A percentile compares a stretch with the other conserved stretches of the same genome.
Conservation (phyloP, 2,329 filamentous ascomycete genomes). For the Ophiocordyceps camponoti-leonardi region DNA sequence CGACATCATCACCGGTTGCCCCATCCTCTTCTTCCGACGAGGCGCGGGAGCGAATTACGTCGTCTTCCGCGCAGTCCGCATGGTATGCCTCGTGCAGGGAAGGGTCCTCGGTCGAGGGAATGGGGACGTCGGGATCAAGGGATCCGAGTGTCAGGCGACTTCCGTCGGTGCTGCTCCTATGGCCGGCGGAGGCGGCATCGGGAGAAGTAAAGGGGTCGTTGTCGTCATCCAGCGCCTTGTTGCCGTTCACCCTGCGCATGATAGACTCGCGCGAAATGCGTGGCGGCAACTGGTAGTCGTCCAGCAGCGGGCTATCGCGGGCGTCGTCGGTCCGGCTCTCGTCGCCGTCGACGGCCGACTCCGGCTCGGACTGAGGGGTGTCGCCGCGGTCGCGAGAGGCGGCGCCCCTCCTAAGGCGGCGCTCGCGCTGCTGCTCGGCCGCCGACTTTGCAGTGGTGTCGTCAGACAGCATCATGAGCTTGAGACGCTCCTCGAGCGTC, state of each 20-base stretch:
- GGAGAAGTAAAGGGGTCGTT: slow-evolving; percentile 48
- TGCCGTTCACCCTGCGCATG: slow-evolving; percentile 66
- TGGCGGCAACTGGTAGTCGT: slow-evolving; percentile 50
- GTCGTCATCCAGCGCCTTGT: slow-evolving; percentile 35
- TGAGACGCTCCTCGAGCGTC: slow-evolving; percentile 71
- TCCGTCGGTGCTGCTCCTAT: slow-evolving; percentile 33
- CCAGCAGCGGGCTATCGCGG: slow-evolving; percentile 40
- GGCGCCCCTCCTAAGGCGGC: slow-evolving; percentile 47
- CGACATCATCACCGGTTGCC: slow-evolving; percentile 21
- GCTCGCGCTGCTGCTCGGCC: slow-evolving; percentile 49
- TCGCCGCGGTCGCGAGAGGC: slow-evolving; percentile 27
- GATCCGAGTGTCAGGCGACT: slow-evolving; percentile 10
- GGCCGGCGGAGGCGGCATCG: slow-evolving; percentile 13
- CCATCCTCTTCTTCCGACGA: slow-evolving; percentile 37
- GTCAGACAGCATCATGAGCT: slow-evolving; percentile 74
- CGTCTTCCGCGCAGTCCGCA: slow-evolving; percentile 34
- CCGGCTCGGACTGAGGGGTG: slow-evolving; percentile 24
- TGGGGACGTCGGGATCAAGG: slow-evolving; percentile 75
- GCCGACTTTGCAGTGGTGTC: slow-evolving; percentile 39
- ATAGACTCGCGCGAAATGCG: slow-evolving; percentile 91
- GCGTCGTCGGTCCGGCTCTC: slow-evolving; percentile 39
- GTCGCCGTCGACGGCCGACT: slow-evolving; percentile 19
- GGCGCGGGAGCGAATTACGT: slow-evolving; percentile 43
- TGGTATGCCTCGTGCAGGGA: slow-evolving; percentile 33
- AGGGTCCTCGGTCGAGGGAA: slow-evolving; percentile 68